Conservation (phyloP, 2,329 filamentous ascomycete genomes). For the Pseudogymnoascus sp. region DNA sequence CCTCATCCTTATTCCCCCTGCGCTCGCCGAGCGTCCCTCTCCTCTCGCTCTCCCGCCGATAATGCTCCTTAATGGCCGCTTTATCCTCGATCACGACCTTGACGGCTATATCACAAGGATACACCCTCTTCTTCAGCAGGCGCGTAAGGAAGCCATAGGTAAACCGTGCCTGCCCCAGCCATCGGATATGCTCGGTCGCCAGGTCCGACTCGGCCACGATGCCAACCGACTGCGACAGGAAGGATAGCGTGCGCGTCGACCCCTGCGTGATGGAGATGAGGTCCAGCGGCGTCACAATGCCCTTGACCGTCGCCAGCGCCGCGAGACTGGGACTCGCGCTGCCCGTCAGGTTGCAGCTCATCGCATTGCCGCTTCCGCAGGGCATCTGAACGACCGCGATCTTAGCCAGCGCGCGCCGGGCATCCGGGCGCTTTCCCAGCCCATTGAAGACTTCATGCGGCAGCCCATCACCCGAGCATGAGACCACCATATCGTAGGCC, state of each 20-base stretch:
- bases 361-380: constrained; percentile 88
- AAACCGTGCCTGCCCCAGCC: constrained; percentile 85
- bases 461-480: constrained; percentile 86
- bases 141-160: constrained; percentile 76
- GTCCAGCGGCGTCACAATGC: constrained; percentile 74
- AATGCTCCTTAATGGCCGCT: constrained; percentile 63
- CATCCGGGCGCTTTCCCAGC: constrained; percentile 68
- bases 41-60: constrained; percentile 42
- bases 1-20: constrained; percentile 23
- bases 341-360: constrained; percentile 84
- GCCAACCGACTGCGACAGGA: constrained; percentile 83
- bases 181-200: constrained; percentile 81
- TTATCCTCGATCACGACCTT: constrained; percentile 78
- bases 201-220: constrained; percentile 87
- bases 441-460: constrained; percentile 95
- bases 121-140: constrained; percentile 66
- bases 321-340: constrained; percentile 68
- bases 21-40: constrained; percentile 23
- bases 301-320: constrained; percentile 80
- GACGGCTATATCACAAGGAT: constrained; percentile 82
- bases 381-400: constrained; percentile 82
- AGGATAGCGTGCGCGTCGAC: constrained; percentile 66
- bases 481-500: constrained; percentile 75
- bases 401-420: constrained; percentile 62
- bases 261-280: constrained; percentile 83